Percentiles rank a stretch among this genome's conserved stretches.
These are phyloP conservation scores for Blastobotrys persicus DNA, from an alignment of 1,139 yeast genomes.

Conservation along the genomic window DNA sequence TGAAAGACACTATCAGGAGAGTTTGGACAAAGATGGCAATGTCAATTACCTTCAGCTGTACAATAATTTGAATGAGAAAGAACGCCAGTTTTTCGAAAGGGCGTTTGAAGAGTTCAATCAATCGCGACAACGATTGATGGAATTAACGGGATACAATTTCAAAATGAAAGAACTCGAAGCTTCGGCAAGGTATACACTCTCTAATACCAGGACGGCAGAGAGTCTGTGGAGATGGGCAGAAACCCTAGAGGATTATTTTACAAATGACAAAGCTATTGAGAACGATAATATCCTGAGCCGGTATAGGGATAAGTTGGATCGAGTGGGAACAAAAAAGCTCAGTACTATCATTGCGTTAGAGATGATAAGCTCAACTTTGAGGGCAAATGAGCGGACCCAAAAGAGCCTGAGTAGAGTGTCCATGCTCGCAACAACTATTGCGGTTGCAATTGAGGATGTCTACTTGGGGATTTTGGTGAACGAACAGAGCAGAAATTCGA, in stretches of 20 bases:
- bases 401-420: neutral
- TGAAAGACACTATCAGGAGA: constrained; percentile 11
- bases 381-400: neutral
- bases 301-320: neutral
- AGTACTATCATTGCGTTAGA: constrained; percentile 17
- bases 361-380: constrained; percentile 10
- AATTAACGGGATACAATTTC: constrained; percentile 57
- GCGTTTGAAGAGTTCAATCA: constrained; percentile 64
- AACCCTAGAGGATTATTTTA: constrained; percentile 24
- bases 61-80: constrained; percentile 40
- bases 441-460: constrained; percentile 17
- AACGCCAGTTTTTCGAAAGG: constrained; percentile 54
- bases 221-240: constrained; percentile 36
- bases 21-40: constrained; percentile 14
- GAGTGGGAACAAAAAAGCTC: constrained; percentile 42
- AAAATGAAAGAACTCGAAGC: constrained; percentile 7
- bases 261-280: constrained; percentile 43
- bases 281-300: neutral
- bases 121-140: constrained; percentile 67
- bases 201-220: constrained; percentile 47
- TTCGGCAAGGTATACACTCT: constrained; percentile 43
- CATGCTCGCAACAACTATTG: constrained; percentile 2
- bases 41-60: constrained; percentile 26
- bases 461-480: constrained; percentile 1
- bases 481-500: neutral